Base-by-base conservation (phyloP, 139 green algal species). In the Pseudopediastrum boryanum region DNA sequence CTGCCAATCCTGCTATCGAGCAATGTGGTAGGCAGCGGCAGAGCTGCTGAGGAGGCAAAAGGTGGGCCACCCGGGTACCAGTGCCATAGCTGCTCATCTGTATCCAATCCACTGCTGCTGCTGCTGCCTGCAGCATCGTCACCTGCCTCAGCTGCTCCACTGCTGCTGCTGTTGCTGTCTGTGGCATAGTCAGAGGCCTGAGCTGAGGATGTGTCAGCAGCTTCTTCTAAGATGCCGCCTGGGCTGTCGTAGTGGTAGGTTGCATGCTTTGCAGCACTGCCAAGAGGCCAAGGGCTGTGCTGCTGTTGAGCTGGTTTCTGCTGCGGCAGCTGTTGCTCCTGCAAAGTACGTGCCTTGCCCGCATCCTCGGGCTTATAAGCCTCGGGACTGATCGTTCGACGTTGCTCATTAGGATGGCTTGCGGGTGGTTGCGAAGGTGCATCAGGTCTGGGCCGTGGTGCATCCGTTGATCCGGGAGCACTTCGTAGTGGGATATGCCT, bases 131-230 rank as follows among this genome's bases (percentile, higher is more conserved):
- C 46, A 56, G 13, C 13, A 56, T 16, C 46, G 64, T 39, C 21
- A 78, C 51, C 12, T 56, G 68, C 2, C 38, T 41, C 39, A 78
- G 6, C 0, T 39, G 41, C 2, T 13, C 71, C n/a, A 78, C 69
- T 54, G 41, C 58, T 78, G 44, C 71, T 78, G 71, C 71, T 59
- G 23, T n/a, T n/a, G 19, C 3, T 33, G 31, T 25, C 27, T 42
- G 36, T n/a, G 5, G 61, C 61, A n/a, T 35, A 13, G 3, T 19
- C 10, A 50, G 59, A 38, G 2, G 43, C 16, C 21, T 66, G 25
- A 68, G 29, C 25, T 12, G 46, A 12, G 12, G 46, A 56, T 27
- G 23, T 42, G 33, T 13, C 31, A 66, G 25, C 41, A 54, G 42
- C 65, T n/a, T 16, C 35, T 44, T 36, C 43, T 25, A 16, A 41